Evolutionary conservation across 345 rosid genomes (phyloP).

Genomic region (Pugionium dolabratum): DNA sequence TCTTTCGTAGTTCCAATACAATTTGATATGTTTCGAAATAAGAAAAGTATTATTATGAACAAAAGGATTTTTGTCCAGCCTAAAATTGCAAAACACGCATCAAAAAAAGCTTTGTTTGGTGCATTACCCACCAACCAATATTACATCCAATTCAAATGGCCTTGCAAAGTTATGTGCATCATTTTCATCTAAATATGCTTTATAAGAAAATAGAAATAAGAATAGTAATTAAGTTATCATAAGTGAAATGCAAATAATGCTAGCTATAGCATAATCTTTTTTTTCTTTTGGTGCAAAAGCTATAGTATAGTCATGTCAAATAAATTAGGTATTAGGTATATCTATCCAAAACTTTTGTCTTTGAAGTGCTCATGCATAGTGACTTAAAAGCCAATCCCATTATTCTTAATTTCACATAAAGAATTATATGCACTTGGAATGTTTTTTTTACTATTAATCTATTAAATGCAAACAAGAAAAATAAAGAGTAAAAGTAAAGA

Average conservation of each 20-base stretch:
- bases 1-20: constrained; percentile 8
- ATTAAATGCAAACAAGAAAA: constrained; percentile 17
- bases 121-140: constrained; percentile 34
- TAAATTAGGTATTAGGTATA: constrained; percentile 37
- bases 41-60: background rate
- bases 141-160: background rate
- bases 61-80: background rate
- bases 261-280: too few relatives aligned
- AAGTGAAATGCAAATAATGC: constrained; percentile 26
- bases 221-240: constrained; percentile 1
- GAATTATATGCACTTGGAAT: background rate
- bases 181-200: too few relatives aligned
- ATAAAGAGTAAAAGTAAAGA: constrained; percentile 29
- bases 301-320: constrained; percentile 15
- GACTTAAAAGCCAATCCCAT: constrained; percentile 18
- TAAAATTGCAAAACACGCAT: constrained; percentile 35
- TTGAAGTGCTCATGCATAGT: background rate
- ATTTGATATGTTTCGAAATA: constrained; percentile 2
- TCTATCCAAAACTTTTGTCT: constrained; percentile 20
- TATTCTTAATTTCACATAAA: background rate
- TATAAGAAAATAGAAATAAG: background rate
- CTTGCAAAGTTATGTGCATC: constrained; percentile 14
- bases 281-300: background rate
- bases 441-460: too few relatives aligned
- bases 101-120: constrained; percentile 35